A percentile compares a stretch with the other conserved stretches of the same genome.
phyloP scores from a whole-genome alignment of 148 eudicot species.

The Amaranthus palmeri region DNA sequence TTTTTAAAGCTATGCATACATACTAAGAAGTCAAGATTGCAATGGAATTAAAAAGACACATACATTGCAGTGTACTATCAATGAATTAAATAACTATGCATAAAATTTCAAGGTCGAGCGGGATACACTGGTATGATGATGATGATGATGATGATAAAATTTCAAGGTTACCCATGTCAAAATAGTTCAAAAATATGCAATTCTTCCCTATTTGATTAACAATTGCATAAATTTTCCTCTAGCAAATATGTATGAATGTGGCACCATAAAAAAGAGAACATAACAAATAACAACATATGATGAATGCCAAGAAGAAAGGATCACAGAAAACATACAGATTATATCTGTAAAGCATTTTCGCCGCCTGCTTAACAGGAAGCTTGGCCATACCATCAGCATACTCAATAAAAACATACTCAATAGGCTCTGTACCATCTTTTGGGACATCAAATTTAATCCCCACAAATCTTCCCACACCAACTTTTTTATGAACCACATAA shows the following conservation, averaged over 20 bases:
- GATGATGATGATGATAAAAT: no score
- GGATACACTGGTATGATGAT: no score
- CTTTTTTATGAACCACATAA: constrained; percentile 96
- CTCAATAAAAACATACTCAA: constrained; percentile 92
- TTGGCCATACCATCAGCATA: constrained; percentile 96
- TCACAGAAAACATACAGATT: constrained; percentile 53
- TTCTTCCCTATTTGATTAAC: not conserved
- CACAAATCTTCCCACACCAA: constrained; percentile 83
- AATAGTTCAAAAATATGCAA: not conserved
- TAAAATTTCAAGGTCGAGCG: no score
- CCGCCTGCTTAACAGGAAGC: constrained; percentile 80
- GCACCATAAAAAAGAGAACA: not conserved
- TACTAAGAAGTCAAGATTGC: no score
- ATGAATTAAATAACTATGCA: no score
- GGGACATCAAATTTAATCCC: constrained; percentile 66
- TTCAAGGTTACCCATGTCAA: not conserved
- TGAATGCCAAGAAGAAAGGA: not conserved
- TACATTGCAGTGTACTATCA: no score
- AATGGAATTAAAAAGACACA: no score
- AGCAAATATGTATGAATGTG: not conserved
- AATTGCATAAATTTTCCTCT: not conserved
- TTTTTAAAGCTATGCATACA: no score
- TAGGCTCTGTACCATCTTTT: constrained; percentile 36
- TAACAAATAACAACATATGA: not conserved
- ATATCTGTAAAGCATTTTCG: constrained; percentile 80